phyloP scores from a whole-genome alignment of 306 rosid genomes.

The Vachellia pachyceras region DNA sequence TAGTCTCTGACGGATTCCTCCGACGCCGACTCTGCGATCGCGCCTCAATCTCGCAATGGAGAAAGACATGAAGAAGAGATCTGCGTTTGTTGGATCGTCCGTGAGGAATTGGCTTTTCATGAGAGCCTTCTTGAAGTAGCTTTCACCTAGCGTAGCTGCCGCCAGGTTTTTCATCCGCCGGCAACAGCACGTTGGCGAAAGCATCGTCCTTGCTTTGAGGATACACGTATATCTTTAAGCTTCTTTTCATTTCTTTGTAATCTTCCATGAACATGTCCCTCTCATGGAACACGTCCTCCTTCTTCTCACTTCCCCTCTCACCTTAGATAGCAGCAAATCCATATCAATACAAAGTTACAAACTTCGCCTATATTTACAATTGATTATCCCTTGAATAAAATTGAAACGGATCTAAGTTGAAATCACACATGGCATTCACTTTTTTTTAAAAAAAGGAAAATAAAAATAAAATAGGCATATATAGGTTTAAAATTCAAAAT shows the following conservation, averaged over 20 bases:
- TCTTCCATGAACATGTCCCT: conserved; percentile 63
- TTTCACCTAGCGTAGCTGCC: conserved; percentile 92
- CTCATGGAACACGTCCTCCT: conserved; percentile 6
- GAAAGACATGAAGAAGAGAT: conserved; percentile 84
- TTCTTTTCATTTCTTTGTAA: conserved; percentile 75
- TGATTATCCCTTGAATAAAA: too few species aligned
- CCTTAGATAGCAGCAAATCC: background rate
- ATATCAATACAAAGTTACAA: too few species aligned
- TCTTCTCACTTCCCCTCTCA: background rate
- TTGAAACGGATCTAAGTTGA: too few species aligned
- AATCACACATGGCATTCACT: too few species aligned
- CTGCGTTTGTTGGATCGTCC: conserved; percentile 64
- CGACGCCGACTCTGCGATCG: conserved; percentile 71
- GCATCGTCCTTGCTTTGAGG: conserved; percentile 66
- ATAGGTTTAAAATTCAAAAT: too few species aligned
- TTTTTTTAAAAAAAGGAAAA: too few species aligned
- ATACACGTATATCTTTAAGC: conserved; percentile 86
- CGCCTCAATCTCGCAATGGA: conserved; percentile 81
- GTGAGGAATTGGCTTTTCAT: conserved; percentile 71
- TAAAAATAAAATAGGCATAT: too few species aligned
- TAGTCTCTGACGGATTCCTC: conserved; percentile 71
- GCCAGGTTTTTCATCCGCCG: conserved; percentile 62
- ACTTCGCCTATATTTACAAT: too few species aligned
- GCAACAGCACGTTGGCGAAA: conserved; percentile 74
- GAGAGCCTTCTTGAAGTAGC: conserved; percentile 77